phyloP scores from a whole-genome alignment of 2,329 filamentous ascomycete genomes.

The Paecilomyces dactylethromorphus region DNA sequence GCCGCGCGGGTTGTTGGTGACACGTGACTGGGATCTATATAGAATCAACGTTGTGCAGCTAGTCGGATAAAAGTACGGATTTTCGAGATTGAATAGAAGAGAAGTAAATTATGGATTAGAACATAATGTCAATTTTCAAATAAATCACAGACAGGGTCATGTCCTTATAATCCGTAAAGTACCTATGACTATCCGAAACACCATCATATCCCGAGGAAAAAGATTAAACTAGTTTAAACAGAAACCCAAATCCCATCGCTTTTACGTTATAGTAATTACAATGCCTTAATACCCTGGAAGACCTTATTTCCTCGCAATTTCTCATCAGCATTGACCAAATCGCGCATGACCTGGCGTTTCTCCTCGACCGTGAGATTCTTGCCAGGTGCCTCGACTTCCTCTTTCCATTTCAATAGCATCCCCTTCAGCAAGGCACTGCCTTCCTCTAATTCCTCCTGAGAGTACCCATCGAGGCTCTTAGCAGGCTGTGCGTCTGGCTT shows the following conservation, averaged over 20 bases:
- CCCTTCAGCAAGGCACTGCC: constrained; percentile 80
- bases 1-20: background rate
- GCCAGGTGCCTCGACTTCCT: constrained; percentile 57
- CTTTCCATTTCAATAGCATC: constrained; percentile 79
- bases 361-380: constrained; percentile 61
- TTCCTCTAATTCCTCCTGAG: constrained; percentile 80
- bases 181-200: background rate
- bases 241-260: background rate
- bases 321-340: constrained; percentile 68
- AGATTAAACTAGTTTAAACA: background rate
- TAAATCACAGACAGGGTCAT: background rate
- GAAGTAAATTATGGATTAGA: no score
- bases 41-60: background rate
- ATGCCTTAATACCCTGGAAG: constrained; percentile 42
- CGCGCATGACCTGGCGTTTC: constrained; percentile 71
- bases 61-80: no score
- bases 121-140: no score
- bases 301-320: constrained; percentile 53
- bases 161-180: background rate
- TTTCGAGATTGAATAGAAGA: no score
- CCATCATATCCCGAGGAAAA: background rate
- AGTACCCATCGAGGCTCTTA: constrained; percentile 46
- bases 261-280: constrained; percentile 22
- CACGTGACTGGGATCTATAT: background rate
- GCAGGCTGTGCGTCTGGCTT: constrained; percentile 39